These are phyloP conservation scores for Diaporthe helianthi DNA, from an alignment of 2,329 filamentous ascomycete species.

Conservation along the genomic window DNA sequence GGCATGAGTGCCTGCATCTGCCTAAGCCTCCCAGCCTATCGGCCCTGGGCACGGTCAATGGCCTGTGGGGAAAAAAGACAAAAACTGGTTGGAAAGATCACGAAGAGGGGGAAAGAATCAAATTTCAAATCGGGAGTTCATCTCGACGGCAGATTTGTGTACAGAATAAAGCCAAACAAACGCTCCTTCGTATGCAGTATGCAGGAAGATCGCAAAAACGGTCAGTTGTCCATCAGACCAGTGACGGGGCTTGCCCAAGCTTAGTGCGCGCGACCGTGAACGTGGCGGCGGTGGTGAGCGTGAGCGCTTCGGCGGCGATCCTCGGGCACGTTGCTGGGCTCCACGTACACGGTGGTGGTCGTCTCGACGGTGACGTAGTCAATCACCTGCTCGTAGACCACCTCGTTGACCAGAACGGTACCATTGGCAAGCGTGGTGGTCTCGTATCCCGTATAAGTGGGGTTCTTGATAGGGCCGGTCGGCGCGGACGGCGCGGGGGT, in stretches of 20 bases:
- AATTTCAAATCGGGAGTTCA: constrained; percentile 29
- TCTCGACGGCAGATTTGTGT: constrained; percentile 34
- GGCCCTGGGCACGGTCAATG: constrained; percentile 33
- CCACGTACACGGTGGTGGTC: constrained; percentile 50
- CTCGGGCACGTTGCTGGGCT: constrained; percentile 37
- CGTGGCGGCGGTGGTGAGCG: constrained; percentile 47
- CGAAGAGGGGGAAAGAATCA: constrained; percentile 16
- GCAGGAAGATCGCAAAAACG: constrained; percentile 26
- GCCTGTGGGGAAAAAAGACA: constrained; percentile 30
- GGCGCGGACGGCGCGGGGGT: neutral
- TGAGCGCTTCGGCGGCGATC: constrained; percentile 45
- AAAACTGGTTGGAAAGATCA: constrained; percentile 10
- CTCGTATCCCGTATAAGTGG: constrained; percentile 29
- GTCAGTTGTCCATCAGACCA: constrained; percentile 18
- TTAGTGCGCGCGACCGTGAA: constrained; percentile 34
- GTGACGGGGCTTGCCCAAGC: constrained; percentile 2
- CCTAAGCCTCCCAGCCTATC: constrained; percentile 32
- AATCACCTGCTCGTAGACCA: constrained; percentile 63
- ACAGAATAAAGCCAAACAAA: constrained; percentile 32
- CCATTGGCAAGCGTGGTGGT: constrained; percentile 33
- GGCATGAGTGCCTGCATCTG: constrained; percentile 24
- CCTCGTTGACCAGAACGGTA: constrained; percentile 55
- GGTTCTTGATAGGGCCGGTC: neutral
- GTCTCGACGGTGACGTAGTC: constrained; percentile 59
- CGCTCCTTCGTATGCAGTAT: constrained; percentile 33